phyloP scores from a whole-genome alignment of 306 rosid genomes.

The Amphicarpaea edgeworthii region DNA sequence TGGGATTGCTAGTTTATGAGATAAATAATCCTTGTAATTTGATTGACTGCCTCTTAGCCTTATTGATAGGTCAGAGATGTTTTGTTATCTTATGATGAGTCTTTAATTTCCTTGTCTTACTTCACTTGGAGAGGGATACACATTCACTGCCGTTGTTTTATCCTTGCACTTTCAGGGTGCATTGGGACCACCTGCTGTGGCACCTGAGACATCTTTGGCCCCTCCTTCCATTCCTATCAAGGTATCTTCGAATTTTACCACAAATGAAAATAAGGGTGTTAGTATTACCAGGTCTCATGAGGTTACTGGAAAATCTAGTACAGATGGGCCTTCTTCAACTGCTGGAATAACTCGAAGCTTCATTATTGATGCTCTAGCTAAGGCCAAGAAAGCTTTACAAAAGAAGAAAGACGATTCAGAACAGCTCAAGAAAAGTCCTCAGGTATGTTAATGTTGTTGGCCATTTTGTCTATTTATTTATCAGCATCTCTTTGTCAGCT shows the following conservation, averaged over 20 bases:
- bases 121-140: slow-evolving; percentile 29
- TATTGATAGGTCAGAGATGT: background rate
- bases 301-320: slow-evolving; percentile 99
- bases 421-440: slow-evolving; percentile 78
- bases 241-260: slow-evolving; percentile 98
- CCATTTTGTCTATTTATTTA: slow-evolving; percentile 4
- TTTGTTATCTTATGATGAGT: background rate
- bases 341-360: slow-evolving; percentile 90
- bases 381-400: slow-evolving; percentile 87
- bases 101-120: no score
- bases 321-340: slow-evolving; percentile 98
- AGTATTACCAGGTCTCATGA: slow-evolving; percentile 99
- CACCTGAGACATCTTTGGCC: slow-evolving; percentile 64
- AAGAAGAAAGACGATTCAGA: slow-evolving; percentile 77
- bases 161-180: slow-evolving; percentile 62
- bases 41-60: background rate
- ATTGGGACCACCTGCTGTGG: slow-evolving; percentile 60
- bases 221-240: slow-evolving; percentile 73
- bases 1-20: background rate
- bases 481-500: background rate
- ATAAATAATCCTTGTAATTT: background rate
- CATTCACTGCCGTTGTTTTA: slow-evolving; percentile 42
- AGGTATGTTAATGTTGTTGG: slow-evolving; percentile 54
- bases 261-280: slow-evolving; percentile 99
- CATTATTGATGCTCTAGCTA: slow-evolving; percentile 82